Evolutionary conservation across 2,329 filamentous ascomycete species (phyloP), one percentile per base, ranked within the genome.

Genomic region (Juglanconis oblonga): DNA sequence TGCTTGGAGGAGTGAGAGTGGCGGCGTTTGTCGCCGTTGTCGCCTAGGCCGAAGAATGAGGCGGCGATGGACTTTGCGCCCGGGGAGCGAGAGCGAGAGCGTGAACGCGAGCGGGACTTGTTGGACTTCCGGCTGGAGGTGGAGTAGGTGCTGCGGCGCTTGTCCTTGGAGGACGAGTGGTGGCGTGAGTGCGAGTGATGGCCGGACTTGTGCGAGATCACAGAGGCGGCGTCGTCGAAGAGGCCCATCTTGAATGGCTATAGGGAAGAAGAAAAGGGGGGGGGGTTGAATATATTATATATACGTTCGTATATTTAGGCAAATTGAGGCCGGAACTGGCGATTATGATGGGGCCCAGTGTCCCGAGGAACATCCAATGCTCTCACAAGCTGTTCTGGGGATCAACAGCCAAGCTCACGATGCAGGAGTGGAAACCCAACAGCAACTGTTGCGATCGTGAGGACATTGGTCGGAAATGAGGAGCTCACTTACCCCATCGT

Each of bases 21-120:
- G 14, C 35, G 48, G 13, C n/a, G n/a, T 24, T 49, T 24, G 62
- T 76, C 69, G 64, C 74, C 69, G 53, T 75, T 67, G 48, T 64
- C 69, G 45, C 71, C 73, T 52, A 66, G 65, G 61, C 74, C 77
- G 66, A 82, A 81, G 65, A 81, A 70, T 51, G 79, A 79, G 5
- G 76, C 74, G 4, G 75, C 74, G 17, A 75, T 74, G 53, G 72
- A 65, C 56, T 72, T 76, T 55, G 68, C 69, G 33, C 70, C 70
- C 45, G 72, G 73, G 51, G 72, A 74, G 65, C 70, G 70, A 56
- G 72, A 72, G 62, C 73, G 70, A 57, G 75, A 80, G 53, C 71
- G 72, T 53, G 73, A 74, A 55, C 72, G 70, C 44, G 74, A 75
- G 45, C 60, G 61, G 58, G 64, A 49, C 42, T 42, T 54, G 47